A percentile compares a stretch with the other conserved stretches of the same genome.
phyloP scores from a whole-genome alignment of 371 early-diverging fungal species.

The Funneliformis caledonium region DNA sequence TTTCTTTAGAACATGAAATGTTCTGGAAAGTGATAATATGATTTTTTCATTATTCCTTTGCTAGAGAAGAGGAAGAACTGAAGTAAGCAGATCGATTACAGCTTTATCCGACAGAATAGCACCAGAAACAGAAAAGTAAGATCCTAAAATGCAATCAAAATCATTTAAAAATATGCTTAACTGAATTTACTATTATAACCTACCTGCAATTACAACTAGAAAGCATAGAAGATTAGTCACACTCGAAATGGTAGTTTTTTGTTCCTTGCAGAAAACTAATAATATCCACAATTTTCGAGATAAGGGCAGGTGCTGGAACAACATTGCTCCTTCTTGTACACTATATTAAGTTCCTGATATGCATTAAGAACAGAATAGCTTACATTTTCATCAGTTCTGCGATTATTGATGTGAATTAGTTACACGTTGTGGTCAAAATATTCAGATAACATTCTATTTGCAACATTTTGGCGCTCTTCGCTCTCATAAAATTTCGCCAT shows the following conservation, averaged over 20 bases:
- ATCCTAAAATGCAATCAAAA: not conserved
- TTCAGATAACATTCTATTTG: not conserved
- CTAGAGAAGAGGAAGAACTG: constrained; percentile 1
- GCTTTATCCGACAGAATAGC: not conserved
- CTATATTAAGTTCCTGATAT: not conserved
- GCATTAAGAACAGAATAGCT: not conserved
- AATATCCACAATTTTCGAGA: not conserved
- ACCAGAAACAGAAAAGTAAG: constrained; percentile 1
- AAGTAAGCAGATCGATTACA: constrained; percentile 6
- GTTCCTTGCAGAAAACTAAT: not conserved
- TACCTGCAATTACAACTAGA: not conserved
- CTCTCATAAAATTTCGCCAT: not conserved
- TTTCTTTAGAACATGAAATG: constrained; percentile 6
- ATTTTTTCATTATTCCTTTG: not conserved
- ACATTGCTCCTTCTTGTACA: not conserved
- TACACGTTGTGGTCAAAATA: not conserved
- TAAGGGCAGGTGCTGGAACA: not conserved
- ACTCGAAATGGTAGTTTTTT: not conserved
- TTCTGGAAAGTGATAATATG: not conserved
- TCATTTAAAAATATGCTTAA: not conserved
- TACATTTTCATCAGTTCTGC: not conserved
- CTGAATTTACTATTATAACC: not conserved
- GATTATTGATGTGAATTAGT: not conserved
- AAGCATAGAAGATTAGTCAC: not conserved
- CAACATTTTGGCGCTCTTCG: not conserved